Percentiles rank a stretch among this genome's conserved stretches.
phyloP scores from a whole-genome alignment of 495 filamentous ascomycete species.

The Hypoxylon subgilvum region DNA sequence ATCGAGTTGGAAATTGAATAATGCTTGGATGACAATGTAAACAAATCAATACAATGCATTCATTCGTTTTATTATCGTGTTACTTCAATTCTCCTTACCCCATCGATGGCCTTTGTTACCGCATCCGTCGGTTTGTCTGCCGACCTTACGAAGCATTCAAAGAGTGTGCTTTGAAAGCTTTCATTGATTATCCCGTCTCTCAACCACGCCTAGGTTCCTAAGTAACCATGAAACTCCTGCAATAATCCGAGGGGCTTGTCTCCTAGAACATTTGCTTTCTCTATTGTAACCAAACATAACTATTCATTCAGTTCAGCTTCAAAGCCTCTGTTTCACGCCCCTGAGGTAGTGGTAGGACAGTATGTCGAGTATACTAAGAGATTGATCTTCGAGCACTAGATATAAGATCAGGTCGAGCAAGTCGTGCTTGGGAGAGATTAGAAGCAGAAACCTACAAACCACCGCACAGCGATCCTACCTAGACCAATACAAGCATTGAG shows the following conservation, averaged over 20 bases:
- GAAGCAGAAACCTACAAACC: not conserved
- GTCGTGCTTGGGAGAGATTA: not conserved
- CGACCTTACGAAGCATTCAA: conserved; percentile 3
- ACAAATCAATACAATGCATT: too few relatives aligned
- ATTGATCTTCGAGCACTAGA: not conserved
- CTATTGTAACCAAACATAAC: too few relatives aligned
- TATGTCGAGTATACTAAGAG: not conserved
- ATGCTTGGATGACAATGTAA: too few relatives aligned
- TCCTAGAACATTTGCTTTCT: too few relatives aligned
- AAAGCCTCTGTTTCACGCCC: too few relatives aligned
- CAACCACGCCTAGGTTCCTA: too few relatives aligned
- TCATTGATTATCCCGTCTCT: not conserved
- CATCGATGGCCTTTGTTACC: conserved; percentile 12
- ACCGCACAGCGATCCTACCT: not conserved
- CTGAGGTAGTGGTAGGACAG: not conserved
- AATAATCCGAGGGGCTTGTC: not conserved
- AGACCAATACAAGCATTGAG: not conserved
- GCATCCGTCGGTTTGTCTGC: conserved; percentile 10
- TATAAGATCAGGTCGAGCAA: not conserved
- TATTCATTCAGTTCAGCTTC: too few relatives aligned
- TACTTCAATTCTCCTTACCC: not conserved
- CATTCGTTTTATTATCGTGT: too few relatives aligned
- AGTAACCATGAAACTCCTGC: not conserved
- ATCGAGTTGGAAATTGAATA: too few relatives aligned
- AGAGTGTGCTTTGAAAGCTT: not conserved